These are phyloP conservation scores for Naganishia randhawae DNA, from an alignment of 768 basidiomycete species.

Conservation along the genomic window DNA sequence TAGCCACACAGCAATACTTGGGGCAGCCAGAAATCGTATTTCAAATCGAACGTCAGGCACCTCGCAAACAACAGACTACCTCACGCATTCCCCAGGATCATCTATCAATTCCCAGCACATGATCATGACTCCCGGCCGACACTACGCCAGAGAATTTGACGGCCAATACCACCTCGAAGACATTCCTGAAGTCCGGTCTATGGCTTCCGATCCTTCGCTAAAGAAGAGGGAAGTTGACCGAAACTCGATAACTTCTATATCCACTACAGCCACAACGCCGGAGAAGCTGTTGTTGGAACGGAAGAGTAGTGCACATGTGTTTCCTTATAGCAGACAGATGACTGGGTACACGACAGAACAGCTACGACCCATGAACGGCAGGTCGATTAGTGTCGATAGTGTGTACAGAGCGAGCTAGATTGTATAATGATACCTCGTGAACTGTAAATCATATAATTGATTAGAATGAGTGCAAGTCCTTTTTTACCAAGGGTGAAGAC, in stretches of 20 bases:
- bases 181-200: slow-evolving; percentile 17
- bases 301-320: slow-evolving; percentile 22
- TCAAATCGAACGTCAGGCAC: slow-evolving; percentile 17
- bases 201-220: slow-evolving; percentile 20
- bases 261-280: slow-evolving; percentile 2
- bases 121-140: slow-evolving; percentile 14
- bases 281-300: slow-evolving; percentile 22
- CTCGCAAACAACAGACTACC: slow-evolving; percentile 16
- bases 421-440: too few relatives aligned
- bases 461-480: too few relatives aligned
- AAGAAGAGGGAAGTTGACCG: slow-evolving; percentile 13
- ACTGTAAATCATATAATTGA: too few relatives aligned
- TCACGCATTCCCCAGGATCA: slow-evolving; percentile 18
- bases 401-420: not conserved
- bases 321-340: slow-evolving; percentile 27
- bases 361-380: slow-evolving; percentile 2
- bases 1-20: slow-evolving; percentile 11
- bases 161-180: slow-evolving; percentile 11
- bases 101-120: slow-evolving; percentile 16
- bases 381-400: not conserved
- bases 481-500: too few relatives aligned
- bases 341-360: slow-evolving; percentile 18
- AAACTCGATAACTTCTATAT: slow-evolving; percentile 1
- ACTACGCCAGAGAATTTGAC: slow-evolving; percentile 1
- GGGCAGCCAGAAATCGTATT: slow-evolving; percentile 10